Percentiles rank a stretch among this genome's conserved stretches.
Evolutionary conservation across 2,329 filamentous ascomycete genomes (phyloP).

Genomic region (Pseudohalonectria lignicola): DNA sequence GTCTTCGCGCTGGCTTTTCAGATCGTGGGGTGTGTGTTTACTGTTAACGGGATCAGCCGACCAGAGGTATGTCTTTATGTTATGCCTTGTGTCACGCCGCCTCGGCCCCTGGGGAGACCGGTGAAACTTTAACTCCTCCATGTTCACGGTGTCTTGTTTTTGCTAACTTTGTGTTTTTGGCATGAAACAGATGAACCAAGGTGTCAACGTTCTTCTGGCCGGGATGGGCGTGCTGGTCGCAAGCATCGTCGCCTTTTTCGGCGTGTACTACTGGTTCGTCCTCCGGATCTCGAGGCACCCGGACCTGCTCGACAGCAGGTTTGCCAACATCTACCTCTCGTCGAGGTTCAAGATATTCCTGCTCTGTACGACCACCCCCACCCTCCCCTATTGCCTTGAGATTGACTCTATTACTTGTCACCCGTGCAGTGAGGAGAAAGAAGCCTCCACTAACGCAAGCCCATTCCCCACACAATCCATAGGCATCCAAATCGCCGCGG

Average conservation of each 20-base stretch:
- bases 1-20: conserved; percentile 22
- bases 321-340: conserved; percentile 28
- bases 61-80: conserved; percentile 20
- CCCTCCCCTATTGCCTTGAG: not conserved
- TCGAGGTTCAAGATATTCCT: conserved; percentile 30
- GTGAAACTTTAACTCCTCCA: no score
- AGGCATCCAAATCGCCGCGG: conserved; percentile 25
- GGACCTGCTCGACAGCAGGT: conserved; percentile 25
- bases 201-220: conserved; percentile 27
- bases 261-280: conserved; percentile 27
- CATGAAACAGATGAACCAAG: conserved; percentile 20
- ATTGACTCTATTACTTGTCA: no score
- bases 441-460: no score
- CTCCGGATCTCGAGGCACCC: conserved; percentile 24
- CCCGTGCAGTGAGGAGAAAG: no score
- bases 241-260: conserved; percentile 26
- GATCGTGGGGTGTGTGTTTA: conserved; percentile 26
- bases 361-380: conserved; percentile 23
- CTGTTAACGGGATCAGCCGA: conserved; percentile 20
- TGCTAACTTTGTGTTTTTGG: no score
- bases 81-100: no score
- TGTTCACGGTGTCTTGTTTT: no score
- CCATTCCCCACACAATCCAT: no score
- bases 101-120: no score
- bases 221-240: conserved; percentile 32